Evolutionary conservation across 2,329 filamentous ascomycete species (phyloP).

Genomic region (Leptographium lundbergii): DNA sequence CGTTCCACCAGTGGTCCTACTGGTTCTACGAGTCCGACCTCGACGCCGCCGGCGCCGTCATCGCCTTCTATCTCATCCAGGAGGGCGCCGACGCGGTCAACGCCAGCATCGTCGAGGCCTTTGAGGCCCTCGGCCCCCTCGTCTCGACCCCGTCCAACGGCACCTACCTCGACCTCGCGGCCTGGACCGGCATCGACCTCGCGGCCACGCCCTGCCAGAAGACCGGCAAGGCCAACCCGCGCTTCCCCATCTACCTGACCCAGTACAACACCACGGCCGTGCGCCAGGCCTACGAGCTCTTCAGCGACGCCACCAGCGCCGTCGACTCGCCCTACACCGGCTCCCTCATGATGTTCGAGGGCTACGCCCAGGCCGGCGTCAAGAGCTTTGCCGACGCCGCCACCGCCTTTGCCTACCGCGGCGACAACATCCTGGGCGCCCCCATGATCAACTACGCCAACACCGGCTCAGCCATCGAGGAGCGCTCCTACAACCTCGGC

Average conservation of each 20-base stretch:
- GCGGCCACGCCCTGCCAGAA: conserved; percentile 28
- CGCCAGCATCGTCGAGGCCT: conserved; percentile 26
- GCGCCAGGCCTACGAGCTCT: conserved; percentile 20
- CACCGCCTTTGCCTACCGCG: conserved; percentile 33
- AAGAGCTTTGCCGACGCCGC: conserved; percentile 20
- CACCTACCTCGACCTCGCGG: conserved; percentile 30
- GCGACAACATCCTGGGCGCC: conserved; percentile 28
- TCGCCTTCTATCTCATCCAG: conserved; percentile 28
- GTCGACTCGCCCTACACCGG: conserved; percentile 15
- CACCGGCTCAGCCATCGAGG: conserved; percentile 19
- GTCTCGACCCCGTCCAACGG: conserved; percentile 20
- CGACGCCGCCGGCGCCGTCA: conserved; percentile 27
- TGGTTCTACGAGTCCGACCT: conserved; percentile 26
- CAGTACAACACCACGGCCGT: conserved; percentile 22
- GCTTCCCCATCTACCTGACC: conserved; percentile 31
- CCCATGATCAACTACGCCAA: conserved; percentile 23
- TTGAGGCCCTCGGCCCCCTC: conserved; percentile 27
- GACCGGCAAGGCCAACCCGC: conserved; percentile 23
- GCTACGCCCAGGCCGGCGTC: conserved; percentile 35
- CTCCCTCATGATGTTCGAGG: conserved; percentile 41
- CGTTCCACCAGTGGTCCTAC: conserved; percentile 37
- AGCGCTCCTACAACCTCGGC: conserved; percentile 21
- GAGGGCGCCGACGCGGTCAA: conserved; percentile 29
- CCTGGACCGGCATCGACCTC: conserved; percentile 27
- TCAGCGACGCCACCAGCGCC: conserved; percentile 16